A percentile compares a stretch with the other conserved stretches of the same genome.
Conservation (phyloP, 257 asterid species). For the Lycium barbarum region DNA sequence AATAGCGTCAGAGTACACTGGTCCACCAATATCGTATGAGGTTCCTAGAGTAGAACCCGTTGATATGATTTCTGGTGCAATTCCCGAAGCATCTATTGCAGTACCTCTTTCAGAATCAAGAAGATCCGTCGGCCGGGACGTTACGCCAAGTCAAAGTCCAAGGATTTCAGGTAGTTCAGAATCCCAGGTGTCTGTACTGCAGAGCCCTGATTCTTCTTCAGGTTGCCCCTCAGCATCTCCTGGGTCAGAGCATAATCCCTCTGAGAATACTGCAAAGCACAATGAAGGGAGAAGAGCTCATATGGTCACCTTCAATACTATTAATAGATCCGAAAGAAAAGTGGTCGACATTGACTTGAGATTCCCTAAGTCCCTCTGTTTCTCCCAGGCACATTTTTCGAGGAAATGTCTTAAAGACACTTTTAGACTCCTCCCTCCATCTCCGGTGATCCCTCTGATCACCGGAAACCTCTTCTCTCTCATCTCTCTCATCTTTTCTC, state of each 20-base stretch:
- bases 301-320: slow-evolving; percentile 58
- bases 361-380: too few relatives aligned
- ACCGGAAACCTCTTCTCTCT: too few relatives aligned
- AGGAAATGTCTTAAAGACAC: too few relatives aligned
- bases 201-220: slow-evolving; percentile 65
- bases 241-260: slow-evolving; percentile 52
- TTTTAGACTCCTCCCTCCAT: too few relatives aligned
- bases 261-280: not conserved
- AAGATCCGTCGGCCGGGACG: slow-evolving; percentile 36
- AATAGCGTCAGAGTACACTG: slow-evolving; percentile 80
- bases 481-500: too few relatives aligned
- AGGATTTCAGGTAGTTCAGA: slow-evolving; percentile 76
- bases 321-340: slow-evolving; percentile 66
- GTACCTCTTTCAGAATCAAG: slow-evolving; percentile 71
- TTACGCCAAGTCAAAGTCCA: slow-evolving; percentile 57
- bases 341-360: slow-evolving; percentile 47
- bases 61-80: slow-evolving; percentile 43
- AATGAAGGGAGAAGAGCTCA: slow-evolving; percentile 63
- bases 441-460: too few relatives aligned
- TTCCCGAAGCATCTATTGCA: slow-evolving; percentile 52
- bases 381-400: too few relatives aligned
- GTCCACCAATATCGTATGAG: slow-evolving; percentile 73
- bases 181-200: slow-evolving; percentile 77
- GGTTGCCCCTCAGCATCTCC: slow-evolving; percentile 80
- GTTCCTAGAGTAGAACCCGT: slow-evolving; percentile 65